Percentiles rank a stretch among this genome's conserved stretches.
phyloP scores from a whole-genome alignment of 306 rosid genomes.

The Chamaecrista fasciculata region DNA sequence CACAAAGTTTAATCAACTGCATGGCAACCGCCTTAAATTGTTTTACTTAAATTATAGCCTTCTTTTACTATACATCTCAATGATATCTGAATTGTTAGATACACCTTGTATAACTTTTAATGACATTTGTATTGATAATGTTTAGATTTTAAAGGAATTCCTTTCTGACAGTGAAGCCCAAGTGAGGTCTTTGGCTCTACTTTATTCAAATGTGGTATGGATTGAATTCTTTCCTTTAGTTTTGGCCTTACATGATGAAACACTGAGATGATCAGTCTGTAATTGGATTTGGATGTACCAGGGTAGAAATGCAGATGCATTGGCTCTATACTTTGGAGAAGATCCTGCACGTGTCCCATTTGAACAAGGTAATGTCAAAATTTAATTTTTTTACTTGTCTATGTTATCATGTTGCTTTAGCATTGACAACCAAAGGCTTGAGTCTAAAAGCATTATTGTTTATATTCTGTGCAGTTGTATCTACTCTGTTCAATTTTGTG shows the following conservation, averaged over 20 bases:
- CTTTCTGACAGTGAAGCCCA: slow-evolving; percentile 68
- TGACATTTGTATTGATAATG: slow-evolving; percentile 17
- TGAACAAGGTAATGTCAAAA: slow-evolving; percentile 63
- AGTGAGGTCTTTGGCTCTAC: slow-evolving; percentile 80
- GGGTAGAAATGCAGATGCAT: slow-evolving; percentile 91
- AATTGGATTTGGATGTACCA: slow-evolving; percentile 41
- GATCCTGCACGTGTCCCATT: slow-evolving; percentile 77
- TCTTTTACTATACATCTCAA: slow-evolving; percentile 15
- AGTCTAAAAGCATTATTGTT: slow-evolving; percentile 6
- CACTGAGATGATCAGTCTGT: slow-evolving; percentile 13
- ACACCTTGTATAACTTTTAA: background rate
- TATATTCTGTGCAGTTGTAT: slow-evolving; percentile 49
- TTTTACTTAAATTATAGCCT: background rate
- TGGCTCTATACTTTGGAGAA: slow-evolving; percentile 78
- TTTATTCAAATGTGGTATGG: slow-evolving; percentile 77
- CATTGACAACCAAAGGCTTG: slow-evolving; percentile 1
- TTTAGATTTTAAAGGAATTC: slow-evolving; percentile 70
- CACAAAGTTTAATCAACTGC: background rate
- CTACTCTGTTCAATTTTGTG: slow-evolving; percentile 75
- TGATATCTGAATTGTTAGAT: background rate
- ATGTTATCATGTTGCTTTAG: background rate
- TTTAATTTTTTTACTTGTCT: background rate
- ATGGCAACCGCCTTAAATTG: background rate
- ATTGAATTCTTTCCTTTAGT: slow-evolving; percentile 27
- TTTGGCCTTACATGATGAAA: slow-evolving; percentile 21